Evolutionary conservation across 192 early-diverging fungal genomes (phyloP).

Genomic region (Phlyctochytrium arcticum): DNA sequence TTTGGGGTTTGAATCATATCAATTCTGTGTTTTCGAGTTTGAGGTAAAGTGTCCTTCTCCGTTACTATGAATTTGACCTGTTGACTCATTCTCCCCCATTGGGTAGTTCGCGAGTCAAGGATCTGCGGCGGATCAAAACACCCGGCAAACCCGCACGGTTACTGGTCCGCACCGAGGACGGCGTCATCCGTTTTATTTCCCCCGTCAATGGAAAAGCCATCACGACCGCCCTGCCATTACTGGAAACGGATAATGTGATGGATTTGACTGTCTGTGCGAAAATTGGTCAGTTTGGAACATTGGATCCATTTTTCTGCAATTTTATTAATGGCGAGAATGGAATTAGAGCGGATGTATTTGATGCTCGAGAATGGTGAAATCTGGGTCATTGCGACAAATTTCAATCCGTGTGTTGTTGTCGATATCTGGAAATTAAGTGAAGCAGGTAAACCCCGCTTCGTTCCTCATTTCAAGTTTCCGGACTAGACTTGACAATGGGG

Average conservation of each 20-base stretch:
- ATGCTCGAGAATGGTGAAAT: conserved; percentile 48
- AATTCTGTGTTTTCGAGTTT: conserved; percentile 43
- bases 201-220: conserved; percentile 42
- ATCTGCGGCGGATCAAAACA: conserved; percentile 22
- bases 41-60: conserved; percentile 25
- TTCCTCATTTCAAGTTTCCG: background rate
- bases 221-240: conserved; percentile 45
- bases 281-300: conserved; percentile 19
- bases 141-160: conserved; percentile 22
- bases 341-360: conserved; percentile 41
- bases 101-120: conserved; percentile 24
- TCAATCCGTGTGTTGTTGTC: conserved; percentile 47
- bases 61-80: background rate
- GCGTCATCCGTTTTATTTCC: conserved; percentile 41
- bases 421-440: conserved; percentile 42
- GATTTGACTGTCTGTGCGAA: conserved; percentile 35
- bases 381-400: conserved; percentile 39
- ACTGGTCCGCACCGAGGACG: conserved; percentile 41
- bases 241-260: conserved; percentile 42
- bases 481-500: too few species aligned
- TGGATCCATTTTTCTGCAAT: conserved; percentile 2
- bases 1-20: conserved; percentile 49
- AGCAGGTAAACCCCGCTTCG: conserved; percentile 7
- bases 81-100: background rate
- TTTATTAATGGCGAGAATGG: background rate